Base-by-base conservation (phyloP, 352 stramenopile genomes). In the Phytopythium kandeliae region DNA sequence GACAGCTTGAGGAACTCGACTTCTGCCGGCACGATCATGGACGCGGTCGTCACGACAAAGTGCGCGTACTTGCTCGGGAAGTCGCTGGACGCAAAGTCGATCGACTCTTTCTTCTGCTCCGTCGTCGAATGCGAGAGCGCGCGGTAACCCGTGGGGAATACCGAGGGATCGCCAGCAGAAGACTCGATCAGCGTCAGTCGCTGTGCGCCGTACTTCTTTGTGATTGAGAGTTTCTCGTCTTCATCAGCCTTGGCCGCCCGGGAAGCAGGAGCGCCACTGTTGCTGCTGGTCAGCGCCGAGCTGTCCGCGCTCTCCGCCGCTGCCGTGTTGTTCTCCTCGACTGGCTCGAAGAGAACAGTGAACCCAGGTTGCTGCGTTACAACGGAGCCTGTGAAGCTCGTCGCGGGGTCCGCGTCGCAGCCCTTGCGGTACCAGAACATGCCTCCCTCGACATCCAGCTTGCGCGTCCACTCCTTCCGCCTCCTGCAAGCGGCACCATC, bases 41-140 rank as follows among this genome's bases (percentile, higher is more conserved):
- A 77, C 21, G 80, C 66, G 2, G 77, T 85, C n/a, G 48, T 72
- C 11, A 87, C 74, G 6, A 91, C 77, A 57, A 91, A 91, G 41
- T 91, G 71, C 1, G 80, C 75, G 40, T 81, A 88, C 48, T 89
- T 88, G 36, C 71, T 77, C 19, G 79, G 77, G 36, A 89, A 91
- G 51, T 89, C 77, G 44, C 59, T 78, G 24, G 48, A 34, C 2
- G 68, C 61, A 38, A 78, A 63, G 21, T 57, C 47, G 9, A 85
- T 31, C 13, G 63, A 34, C 57, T 89, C 78, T 11, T 62, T 62
- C 33, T 62, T 64, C 16, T 72, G 67, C 25, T 80, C 74, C 3
- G 52, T 52, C 19, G 65, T 65, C 16, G 48, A 47, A 5, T 63
- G 43, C 11, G 33, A 45, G 15, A 76, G 63, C 9, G 48, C 45